Evolutionary conservation across 1,284 basidiomycete genomes (phyloP).

Genomic region (Ustilago loliicola): DNA sequence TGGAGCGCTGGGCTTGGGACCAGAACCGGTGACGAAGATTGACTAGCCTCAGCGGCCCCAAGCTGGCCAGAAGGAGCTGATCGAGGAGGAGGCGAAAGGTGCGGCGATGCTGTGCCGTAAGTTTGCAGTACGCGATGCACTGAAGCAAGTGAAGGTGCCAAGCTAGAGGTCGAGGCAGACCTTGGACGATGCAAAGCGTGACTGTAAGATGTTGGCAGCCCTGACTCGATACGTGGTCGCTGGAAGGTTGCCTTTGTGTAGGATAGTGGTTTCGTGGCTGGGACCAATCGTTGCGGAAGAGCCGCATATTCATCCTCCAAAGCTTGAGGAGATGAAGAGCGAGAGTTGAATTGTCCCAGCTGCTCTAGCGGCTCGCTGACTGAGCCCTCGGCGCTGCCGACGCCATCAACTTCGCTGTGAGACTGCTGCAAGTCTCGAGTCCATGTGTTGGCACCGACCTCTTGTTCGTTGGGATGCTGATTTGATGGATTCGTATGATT

Average conservation of each 20-base stretch:
- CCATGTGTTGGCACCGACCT: background rate
- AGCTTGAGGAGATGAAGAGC: background rate
- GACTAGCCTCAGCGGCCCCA: background rate
- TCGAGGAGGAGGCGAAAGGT: background rate
- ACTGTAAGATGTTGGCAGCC: constrained; percentile 21
- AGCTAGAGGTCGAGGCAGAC: background rate
- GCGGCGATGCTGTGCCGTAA: background rate
- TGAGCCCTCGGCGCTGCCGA: background rate
- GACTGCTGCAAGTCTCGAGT: background rate
- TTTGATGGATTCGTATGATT: background rate
- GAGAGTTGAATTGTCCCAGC: background rate
- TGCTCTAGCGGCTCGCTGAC: constrained; percentile 24
- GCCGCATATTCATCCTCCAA: background rate
- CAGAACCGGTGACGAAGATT: background rate
- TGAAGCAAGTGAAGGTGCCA: background rate
- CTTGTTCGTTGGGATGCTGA: background rate
- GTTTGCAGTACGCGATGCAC: background rate
- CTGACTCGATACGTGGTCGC: constrained; percentile 14
- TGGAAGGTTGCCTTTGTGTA: background rate
- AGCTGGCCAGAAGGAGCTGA: background rate
- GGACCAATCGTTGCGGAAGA: background rate
- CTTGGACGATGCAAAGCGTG: constrained; percentile 5
- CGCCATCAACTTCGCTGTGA: background rate
- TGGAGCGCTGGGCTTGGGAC: constrained; percentile 23
- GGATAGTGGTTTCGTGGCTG: background rate